Conservation (phyloP, 305 asterid species). For the Fraxinus angustifolia region DNA sequence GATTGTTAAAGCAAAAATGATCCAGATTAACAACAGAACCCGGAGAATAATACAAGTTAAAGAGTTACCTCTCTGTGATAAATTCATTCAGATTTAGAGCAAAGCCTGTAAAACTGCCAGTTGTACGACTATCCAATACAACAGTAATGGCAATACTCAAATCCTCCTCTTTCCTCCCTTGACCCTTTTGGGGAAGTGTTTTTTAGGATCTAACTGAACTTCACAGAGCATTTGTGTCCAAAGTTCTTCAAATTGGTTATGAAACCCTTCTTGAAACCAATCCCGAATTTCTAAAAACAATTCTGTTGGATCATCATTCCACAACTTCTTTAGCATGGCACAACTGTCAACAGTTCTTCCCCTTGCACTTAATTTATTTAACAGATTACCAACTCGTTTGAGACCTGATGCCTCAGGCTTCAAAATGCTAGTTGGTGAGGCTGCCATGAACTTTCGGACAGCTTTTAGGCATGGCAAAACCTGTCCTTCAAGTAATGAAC, state of each 20-base stretch:
- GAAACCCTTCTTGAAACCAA: neutral
- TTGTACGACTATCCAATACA: neutral
- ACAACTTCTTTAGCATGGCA: neutral
- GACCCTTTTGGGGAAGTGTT: neutral
- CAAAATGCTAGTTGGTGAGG: neutral
- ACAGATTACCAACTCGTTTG: neutral
- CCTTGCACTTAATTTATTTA: neutral
- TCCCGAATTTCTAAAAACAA: neutral
- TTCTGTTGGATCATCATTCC: neutral
- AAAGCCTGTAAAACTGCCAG: neutral
- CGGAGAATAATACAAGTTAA: neutral
- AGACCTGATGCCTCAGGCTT: neutral
- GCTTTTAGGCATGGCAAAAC: neutral
- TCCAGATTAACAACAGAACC: neutral
- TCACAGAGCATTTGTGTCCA: neutral
- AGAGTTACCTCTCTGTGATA: neutral
- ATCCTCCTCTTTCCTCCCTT: neutral
- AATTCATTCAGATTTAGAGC: neutral
- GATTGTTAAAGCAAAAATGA: neutral
- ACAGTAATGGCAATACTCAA: neutral
- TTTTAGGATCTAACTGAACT: neutral
- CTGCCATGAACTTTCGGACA: neutral
- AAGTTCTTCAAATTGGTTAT: neutral
- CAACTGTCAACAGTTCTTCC: neutral
- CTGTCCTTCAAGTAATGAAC: neutral